phyloP scores from a whole-genome alignment of 208 protist genomes.

The Leishmania mexicana region DNA sequence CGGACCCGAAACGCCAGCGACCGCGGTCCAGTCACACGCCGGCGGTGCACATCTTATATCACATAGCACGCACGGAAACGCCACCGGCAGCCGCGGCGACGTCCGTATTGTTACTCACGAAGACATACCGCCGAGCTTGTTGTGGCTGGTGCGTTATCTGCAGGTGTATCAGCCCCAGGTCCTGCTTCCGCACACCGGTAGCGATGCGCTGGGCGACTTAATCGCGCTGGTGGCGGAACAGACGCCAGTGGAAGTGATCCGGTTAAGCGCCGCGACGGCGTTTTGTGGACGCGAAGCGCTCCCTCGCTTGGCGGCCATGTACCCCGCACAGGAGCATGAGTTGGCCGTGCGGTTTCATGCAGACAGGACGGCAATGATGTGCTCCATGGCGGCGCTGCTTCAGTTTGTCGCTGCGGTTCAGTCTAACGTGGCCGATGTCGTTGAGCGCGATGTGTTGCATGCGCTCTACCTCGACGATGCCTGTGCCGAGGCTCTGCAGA shows the following conservation, averaged over 20 bases:
- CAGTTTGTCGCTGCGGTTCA: conserved; percentile 43
- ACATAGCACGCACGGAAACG: background rate
- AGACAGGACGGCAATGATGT: conserved; percentile 60
- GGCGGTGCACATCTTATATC: background rate
- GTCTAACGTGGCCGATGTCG: conserved; percentile 71
- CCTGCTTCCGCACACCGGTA: conserved; percentile 43
- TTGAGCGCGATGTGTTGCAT: conserved; percentile 53
- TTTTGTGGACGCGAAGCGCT: conserved; percentile 44
- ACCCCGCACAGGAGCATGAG: conserved; percentile 45
- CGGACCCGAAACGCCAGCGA: background rate
- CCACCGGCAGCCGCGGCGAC: conserved; percentile 7
- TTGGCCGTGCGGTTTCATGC: conserved; percentile 55
- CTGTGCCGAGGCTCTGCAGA: conserved; percentile 58
- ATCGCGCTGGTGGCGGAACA: conserved; percentile 30
- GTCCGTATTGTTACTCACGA: conserved; percentile 33
- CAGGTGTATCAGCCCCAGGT: conserved; percentile 41
- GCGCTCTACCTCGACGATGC: conserved; percentile 65
- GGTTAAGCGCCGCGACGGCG: conserved; percentile 37
- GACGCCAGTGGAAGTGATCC: conserved; percentile 31
- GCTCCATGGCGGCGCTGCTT: conserved; percentile 76
- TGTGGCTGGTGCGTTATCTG: conserved; percentile 59
- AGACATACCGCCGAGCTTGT: conserved; percentile 48
- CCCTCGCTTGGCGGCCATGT: conserved; percentile 51
- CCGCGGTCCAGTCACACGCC: background rate
- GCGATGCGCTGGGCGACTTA: conserved; percentile 36